Evolutionary conservation across 495 filamentous ascomycete species (phyloP).

Genomic region (Durotheca rogersii): DNA sequence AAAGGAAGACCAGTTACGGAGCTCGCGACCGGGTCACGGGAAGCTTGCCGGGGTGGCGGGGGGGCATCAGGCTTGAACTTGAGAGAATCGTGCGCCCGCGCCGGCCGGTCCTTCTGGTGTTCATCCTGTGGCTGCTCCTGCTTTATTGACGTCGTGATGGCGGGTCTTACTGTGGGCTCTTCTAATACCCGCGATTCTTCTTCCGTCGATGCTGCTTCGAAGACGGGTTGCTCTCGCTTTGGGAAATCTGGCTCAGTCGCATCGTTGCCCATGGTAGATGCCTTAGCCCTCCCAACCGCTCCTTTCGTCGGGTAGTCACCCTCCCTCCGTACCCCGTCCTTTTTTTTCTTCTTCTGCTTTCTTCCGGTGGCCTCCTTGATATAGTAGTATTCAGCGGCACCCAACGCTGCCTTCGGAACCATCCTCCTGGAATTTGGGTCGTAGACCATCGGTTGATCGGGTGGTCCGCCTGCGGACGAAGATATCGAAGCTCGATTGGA

Average conservation of each 20-base stretch:
- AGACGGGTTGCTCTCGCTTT: conserved; percentile 15
- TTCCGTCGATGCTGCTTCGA: conserved; percentile 6
- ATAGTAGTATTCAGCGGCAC: conserved; percentile 40
- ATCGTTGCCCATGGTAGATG: conserved; percentile 37
- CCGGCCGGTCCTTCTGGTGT: background rate
- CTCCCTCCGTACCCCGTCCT: conserved; percentile 32
- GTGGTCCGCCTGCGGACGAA: conserved; percentile 21
- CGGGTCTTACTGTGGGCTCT: conserved; percentile 14
- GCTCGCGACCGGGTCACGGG: background rate
- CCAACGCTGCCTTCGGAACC: conserved; percentile 42
- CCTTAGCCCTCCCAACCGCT: conserved; percentile 37
- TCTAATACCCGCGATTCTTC: conserved; percentile 15
- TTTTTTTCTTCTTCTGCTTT: conserved; percentile 57
- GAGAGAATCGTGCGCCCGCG: conserved; percentile 3
- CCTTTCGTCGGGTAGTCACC: conserved; percentile 42
- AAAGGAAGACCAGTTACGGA: conserved; percentile 10
- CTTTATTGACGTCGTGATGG: conserved; percentile 23
- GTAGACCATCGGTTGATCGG: conserved; percentile 49
- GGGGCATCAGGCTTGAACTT: conserved; percentile 1
- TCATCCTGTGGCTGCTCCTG: background rate
- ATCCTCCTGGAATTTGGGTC: conserved; percentile 60
- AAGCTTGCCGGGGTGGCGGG: background rate
- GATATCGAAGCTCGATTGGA: conserved; percentile 28
- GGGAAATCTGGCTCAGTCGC: conserved; percentile 27
- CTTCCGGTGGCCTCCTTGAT: conserved; percentile 50